These are phyloP conservation scores for Neostapfia colusana DNA, from an alignment of 176 grass and related monocot species.

Conservation along the genomic window DNA sequence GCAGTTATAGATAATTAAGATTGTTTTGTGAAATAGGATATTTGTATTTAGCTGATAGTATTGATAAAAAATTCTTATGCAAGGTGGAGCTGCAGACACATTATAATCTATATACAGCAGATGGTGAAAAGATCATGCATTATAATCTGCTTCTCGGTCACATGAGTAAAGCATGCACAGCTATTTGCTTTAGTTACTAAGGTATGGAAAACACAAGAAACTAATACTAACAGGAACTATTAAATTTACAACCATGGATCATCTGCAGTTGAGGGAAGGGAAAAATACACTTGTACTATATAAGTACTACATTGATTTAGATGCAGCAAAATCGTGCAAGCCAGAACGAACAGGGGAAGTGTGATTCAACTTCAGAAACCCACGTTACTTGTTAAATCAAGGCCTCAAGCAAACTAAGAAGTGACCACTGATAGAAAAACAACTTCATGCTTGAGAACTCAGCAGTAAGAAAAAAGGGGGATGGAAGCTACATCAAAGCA, in stretches of 20 bases:
- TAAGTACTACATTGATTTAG: neutral
- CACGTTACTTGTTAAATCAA: slow-evolving; percentile 1
- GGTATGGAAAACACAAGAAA: neutral
- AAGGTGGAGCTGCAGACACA: neutral
- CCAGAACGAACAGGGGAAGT: neutral
- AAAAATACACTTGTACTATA: neutral
- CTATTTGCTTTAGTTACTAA: neutral
- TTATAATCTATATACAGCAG: neutral
- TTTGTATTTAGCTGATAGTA: neutral
- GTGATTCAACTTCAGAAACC: neutral
- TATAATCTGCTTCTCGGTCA: slow-evolving; percentile 1
- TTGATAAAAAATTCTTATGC: slow-evolving; percentile 12
- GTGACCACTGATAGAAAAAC: neutral
- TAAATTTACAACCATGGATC: neutral
- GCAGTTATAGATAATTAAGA: slow-evolving; percentile 2
- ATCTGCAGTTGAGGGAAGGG: neutral
- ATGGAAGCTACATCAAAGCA: neutral
- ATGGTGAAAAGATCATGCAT: neutral
- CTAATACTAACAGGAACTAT: neutral
- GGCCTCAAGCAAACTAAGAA: neutral
- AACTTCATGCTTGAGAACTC: neutral
- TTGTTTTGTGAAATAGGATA: neutral
- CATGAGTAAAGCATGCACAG: slow-evolving; percentile 9
- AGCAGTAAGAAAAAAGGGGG: neutral
- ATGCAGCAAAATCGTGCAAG: neutral